Evolutionary conservation across 176 grass and related monocot genomes (phyloP).

Genomic region (Carex cristatella): DNA sequence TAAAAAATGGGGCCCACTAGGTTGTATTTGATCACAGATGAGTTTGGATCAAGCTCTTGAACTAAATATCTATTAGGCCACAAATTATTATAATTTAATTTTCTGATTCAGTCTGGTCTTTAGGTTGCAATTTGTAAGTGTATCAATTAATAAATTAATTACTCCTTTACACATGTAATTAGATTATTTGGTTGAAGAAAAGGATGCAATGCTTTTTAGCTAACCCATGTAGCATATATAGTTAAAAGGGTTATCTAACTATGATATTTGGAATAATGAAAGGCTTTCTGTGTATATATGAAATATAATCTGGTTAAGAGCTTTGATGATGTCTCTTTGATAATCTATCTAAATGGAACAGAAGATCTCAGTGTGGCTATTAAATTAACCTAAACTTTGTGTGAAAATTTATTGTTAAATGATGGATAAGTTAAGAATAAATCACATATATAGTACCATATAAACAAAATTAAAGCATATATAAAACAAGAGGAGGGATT

Average conservation of each 20-base stretch:
- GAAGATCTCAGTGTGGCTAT: no score
- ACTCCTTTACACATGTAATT: not conserved
- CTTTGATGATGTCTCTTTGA: not conserved
- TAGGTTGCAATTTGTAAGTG: not conserved
- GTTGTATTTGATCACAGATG: no score
- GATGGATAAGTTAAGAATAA: no score
- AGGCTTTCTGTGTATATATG: not conserved
- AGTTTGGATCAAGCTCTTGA: no score
- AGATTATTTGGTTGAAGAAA: not conserved
- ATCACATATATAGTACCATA: no score
- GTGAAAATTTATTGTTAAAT: no score
- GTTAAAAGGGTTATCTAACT: not conserved
- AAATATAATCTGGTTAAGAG: not conserved
- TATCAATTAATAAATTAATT: not conserved
- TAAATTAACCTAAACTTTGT: no score
- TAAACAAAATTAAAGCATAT: no score
- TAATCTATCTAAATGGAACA: no score
- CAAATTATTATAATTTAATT: not conserved
- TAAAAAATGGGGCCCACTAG: no score
- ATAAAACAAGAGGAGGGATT: no score
- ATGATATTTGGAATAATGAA: not conserved
- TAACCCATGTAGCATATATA: not conserved
- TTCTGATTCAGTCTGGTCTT: not conserved
- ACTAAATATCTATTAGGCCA: not conserved
- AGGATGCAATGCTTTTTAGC: not conserved